Conservation (phyloP, 2,329 filamentous ascomycete genomes). For the Fusarium sp. region DNA sequence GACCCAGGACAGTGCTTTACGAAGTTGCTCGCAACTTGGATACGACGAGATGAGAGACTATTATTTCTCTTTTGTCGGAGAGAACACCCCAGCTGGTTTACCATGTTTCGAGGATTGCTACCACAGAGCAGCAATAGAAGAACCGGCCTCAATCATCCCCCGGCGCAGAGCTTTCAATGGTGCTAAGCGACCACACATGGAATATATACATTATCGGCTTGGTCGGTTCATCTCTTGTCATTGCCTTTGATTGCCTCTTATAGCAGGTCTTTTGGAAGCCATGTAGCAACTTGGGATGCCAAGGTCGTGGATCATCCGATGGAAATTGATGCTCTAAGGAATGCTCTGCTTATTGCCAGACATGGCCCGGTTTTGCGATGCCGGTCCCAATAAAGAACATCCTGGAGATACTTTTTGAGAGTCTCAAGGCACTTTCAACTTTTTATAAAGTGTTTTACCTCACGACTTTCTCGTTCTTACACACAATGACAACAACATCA, state of each 20-base stretch:
- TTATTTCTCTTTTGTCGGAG: not conserved
- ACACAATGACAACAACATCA: too few species aligned
- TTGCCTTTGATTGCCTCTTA: not conserved
- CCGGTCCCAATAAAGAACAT: not conserved
- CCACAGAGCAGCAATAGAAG: not conserved
- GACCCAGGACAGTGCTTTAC: not conserved
- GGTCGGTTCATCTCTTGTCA: not conserved
- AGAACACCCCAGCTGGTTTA: too few species aligned
- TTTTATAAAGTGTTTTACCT: too few species aligned
- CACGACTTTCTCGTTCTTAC: too few species aligned
- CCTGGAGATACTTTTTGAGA: not conserved
- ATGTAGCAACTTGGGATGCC: not conserved
- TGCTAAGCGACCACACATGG: not conserved
- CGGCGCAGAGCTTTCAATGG: too few species aligned
- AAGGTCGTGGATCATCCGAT: not conserved
- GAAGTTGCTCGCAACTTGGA: not conserved
- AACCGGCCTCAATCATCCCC: not conserved
- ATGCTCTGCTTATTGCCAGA: not conserved
- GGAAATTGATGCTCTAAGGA: not conserved
- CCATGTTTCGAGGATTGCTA: not conserved
- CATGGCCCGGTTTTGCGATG: not conserved
- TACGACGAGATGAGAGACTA: not conserved
- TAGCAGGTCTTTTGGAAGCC: not conserved
- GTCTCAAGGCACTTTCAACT: fast-evolving
- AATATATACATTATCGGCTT: not conserved